phyloP scores from a whole-genome alignment of 371 early-diverging fungal genomes.

The Furculomyces boomerangus region DNA sequence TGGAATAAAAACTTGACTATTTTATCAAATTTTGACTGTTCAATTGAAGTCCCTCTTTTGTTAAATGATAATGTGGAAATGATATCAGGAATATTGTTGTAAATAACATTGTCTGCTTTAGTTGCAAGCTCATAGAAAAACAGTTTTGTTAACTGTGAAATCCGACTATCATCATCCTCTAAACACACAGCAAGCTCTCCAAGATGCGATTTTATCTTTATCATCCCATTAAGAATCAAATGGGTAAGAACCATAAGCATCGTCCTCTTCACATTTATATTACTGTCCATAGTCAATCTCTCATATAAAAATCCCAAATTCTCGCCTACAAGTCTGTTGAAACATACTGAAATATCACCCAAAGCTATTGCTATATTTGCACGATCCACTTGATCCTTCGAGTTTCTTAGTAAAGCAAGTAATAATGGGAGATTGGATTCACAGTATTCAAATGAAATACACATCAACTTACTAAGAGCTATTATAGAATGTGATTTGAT shows the following conservation, averaged over 20 bases:
- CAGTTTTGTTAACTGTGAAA: constrained; percentile 74
- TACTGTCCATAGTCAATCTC: constrained; percentile 51
- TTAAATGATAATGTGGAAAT: constrained; percentile 50
- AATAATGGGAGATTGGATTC: constrained; percentile 78
- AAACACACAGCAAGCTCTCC: constrained; percentile 93
- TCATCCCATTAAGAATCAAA: constrained; percentile 92
- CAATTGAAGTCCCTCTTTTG: constrained; percentile 21
- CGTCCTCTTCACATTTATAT: constrained; percentile 72
- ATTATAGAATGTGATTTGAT: constrained; percentile 69
- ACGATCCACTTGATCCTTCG: constrained; percentile 55
- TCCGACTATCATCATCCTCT: constrained; percentile 67
- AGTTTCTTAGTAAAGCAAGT: constrained; percentile 70
- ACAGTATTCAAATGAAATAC: constrained; percentile 82
- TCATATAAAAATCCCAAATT: constrained; percentile 83
- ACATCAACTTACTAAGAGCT: constrained; percentile 88
- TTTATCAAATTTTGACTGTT: constrained; percentile 55
- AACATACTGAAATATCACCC: constrained; percentile 92
- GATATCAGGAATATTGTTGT: constrained; percentile 95
- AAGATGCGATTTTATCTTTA: constrained; percentile 94
- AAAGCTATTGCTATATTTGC: constrained; percentile 84
- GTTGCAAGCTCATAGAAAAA: constrained; percentile 89
- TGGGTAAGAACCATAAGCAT: constrained; percentile 95
- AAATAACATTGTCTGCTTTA: constrained; percentile 86
- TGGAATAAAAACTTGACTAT: constrained; percentile 90
- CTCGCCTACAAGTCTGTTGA: constrained; percentile 84